Evolutionary conservation across 495 filamentous ascomycete species (phyloP).

Genomic region (Hypoxylon trugodes): DNA sequence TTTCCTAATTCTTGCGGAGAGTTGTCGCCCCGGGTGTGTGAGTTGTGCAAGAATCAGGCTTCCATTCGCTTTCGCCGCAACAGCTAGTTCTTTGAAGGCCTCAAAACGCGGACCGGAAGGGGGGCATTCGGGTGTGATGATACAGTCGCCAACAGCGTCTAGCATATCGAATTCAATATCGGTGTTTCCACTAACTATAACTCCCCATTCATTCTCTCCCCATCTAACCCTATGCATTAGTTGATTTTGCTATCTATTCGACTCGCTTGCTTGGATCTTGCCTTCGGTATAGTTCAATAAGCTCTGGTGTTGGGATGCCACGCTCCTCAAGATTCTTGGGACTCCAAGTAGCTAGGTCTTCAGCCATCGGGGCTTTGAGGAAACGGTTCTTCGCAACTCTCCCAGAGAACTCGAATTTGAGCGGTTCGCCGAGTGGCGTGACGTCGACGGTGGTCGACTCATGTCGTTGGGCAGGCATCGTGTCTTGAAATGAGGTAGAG

Average conservation of each 20-base stretch:
- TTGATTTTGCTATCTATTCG: neutral
- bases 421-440: slow-evolving; percentile 56
- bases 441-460: slow-evolving; percentile 25
- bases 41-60: slow-evolving; percentile 64
- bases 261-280: neutral
- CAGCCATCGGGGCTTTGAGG: slow-evolving; percentile 70
- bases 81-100: slow-evolving; percentile 62
- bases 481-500: neutral
- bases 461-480: slow-evolving; percentile 29
- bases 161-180: slow-evolving; percentile 67
- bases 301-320: slow-evolving; percentile 65
- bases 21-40: slow-evolving; percentile 68
- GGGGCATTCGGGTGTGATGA: slow-evolving; percentile 58
- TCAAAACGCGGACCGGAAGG: slow-evolving; percentile 64
- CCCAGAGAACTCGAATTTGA: slow-evolving; percentile 64
- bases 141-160: slow-evolving; percentile 63
- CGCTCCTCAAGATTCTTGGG: slow-evolving; percentile 56
- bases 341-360: slow-evolving; percentile 65
- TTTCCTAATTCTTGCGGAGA: slow-evolving; percentile 53
- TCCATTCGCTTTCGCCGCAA: slow-evolving; percentile 60
- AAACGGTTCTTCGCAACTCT: slow-evolving; percentile 63
- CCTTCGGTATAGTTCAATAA: slow-evolving; percentile 64
- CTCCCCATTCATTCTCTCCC: slow-evolving; percentile 64
- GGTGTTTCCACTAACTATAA: slow-evolving; percentile 67
- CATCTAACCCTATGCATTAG: slow-evolving; percentile 50